phyloP scores from a whole-genome alignment of 1,284 basidiomycete genomes.

The Moesziomyces sp. region DNA sequence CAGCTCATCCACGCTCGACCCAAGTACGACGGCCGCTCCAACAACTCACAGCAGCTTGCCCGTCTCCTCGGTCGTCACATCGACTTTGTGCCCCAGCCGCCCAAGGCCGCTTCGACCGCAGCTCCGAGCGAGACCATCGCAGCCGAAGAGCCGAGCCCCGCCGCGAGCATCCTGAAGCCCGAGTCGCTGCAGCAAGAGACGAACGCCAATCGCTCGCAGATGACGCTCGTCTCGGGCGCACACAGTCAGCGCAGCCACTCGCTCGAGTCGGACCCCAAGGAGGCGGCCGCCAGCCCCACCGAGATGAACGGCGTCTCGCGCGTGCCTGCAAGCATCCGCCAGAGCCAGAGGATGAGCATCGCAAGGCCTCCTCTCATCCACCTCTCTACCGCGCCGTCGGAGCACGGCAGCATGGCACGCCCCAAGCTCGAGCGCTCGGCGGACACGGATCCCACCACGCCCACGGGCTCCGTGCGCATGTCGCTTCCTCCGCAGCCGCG shows the following conservation, averaged over 20 bases:
- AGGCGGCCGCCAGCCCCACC: neutral
- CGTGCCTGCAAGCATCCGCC: constrained; percentile 22
- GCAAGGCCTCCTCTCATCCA: constrained; percentile 31
- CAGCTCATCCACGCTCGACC: constrained; percentile 36
- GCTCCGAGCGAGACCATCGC: constrained; percentile 10
- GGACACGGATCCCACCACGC: constrained; percentile 24
- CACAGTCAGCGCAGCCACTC: constrained; percentile 30
- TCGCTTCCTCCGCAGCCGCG: constrained; percentile 21
- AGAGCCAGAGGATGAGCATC: constrained; percentile 32
- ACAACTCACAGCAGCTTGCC: constrained; percentile 42
- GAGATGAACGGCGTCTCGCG: neutral
- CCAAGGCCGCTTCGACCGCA: neutral
- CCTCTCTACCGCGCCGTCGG: constrained; percentile 29
- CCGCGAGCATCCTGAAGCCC: constrained; percentile 21
- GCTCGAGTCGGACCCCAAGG: constrained; percentile 17
- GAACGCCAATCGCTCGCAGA: constrained; percentile 17
- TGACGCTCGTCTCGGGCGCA: constrained; percentile 23
- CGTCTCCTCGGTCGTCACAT: constrained; percentile 35
- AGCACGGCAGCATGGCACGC: constrained; percentile 3
- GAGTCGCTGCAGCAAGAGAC: constrained; percentile 4
- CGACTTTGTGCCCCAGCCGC: constrained; percentile 11
- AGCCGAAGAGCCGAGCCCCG: constrained; percentile 2
- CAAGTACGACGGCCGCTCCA: constrained; percentile 41
- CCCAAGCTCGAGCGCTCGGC: constrained; percentile 19
- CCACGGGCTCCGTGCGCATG: constrained; percentile 20